Evolutionary conservation across 2,329 filamentous ascomycete species (phyloP).

Genomic region (Pseudopyricularia javanii): DNA sequence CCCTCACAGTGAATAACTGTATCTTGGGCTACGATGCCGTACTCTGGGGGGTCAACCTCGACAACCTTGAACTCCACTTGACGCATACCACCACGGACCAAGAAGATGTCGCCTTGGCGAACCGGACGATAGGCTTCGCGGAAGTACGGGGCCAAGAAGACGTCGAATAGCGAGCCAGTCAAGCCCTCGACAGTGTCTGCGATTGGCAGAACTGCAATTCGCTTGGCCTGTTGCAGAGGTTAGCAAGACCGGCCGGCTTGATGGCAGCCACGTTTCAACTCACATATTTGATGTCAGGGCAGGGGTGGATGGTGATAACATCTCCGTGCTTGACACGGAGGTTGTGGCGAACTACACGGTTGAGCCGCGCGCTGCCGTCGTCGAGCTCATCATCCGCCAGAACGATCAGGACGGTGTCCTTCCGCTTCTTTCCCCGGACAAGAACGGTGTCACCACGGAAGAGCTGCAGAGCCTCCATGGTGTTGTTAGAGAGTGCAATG

Average conservation of each 20-base stretch:
- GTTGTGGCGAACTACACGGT: slow-evolving; percentile 97
- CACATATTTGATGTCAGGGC: slow-evolving; percentile 99
- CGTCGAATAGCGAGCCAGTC: slow-evolving; percentile 94
- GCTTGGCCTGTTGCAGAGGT: slow-evolving; percentile 62
- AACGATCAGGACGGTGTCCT: slow-evolving; percentile 96
- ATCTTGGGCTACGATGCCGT: slow-evolving; percentile 96
- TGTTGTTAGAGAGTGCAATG: slow-evolving; percentile 94
- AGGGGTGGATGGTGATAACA: slow-evolving; percentile 92
- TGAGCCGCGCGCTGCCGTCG: slow-evolving; percentile 93
- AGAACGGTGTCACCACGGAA: slow-evolving; percentile 98
- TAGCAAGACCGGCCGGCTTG: background rate
- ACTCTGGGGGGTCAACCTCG: slow-evolving; percentile 95
- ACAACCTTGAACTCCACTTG: slow-evolving; percentile 99
- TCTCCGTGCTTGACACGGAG: slow-evolving; percentile 97
- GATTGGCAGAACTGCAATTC: slow-evolving; percentile 94
- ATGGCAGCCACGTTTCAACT: slow-evolving; percentile 22
- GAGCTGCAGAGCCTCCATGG: slow-evolving; percentile 95
- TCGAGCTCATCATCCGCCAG: slow-evolving; percentile 95
- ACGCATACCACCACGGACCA: slow-evolving; percentile 93
- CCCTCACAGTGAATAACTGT: slow-evolving; percentile 96
- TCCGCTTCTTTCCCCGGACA: slow-evolving; percentile 98
- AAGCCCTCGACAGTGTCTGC: slow-evolving; percentile 97
- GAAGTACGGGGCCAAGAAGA: slow-evolving; percentile 99
- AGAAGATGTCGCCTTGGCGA: slow-evolving; percentile 95
- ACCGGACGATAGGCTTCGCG: slow-evolving; percentile 96